Conservation (phyloP, 2,329 filamentous ascomycete genomes). For the Cercospora zeae-maydis region DNA sequence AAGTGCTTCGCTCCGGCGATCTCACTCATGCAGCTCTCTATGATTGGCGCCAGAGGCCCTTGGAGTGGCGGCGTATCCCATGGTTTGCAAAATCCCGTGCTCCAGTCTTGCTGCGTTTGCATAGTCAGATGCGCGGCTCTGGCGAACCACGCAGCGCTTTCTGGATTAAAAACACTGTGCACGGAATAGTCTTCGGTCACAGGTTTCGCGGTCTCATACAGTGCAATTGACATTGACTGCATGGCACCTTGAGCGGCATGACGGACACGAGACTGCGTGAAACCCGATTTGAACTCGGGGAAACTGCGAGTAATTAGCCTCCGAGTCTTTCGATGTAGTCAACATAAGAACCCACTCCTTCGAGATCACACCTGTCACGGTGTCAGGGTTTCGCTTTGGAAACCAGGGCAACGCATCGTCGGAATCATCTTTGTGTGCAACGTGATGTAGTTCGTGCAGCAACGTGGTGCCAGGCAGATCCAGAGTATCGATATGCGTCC, state of each 20-base stretch:
- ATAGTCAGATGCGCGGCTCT: background rate
- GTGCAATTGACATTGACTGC: background rate
- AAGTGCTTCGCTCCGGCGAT: background rate
- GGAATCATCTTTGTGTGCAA: background rate
- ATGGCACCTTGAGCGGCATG: background rate
- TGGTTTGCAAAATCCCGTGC: background rate
- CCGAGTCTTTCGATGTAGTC: background rate
- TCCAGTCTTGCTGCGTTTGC: background rate
- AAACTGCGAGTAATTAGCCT: background rate
- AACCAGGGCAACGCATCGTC: background rate
- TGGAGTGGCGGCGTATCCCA: background rate
- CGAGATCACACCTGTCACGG: background rate
- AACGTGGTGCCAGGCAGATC: background rate
- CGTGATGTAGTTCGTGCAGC: background rate
- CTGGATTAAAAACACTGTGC: background rate
- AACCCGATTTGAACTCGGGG: background rate
- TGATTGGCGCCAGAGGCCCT: background rate
- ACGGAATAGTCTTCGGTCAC: background rate
- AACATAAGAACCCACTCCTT: background rate
- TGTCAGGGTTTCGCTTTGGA: background rate
- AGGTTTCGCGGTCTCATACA: background rate
- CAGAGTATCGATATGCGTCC: background rate
- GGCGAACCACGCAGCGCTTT: background rate
- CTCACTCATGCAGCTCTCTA: background rate
- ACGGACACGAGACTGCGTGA: background rate